Evolutionary conservation across 1,139 yeast species (phyloP), one percentile per base, ranked within the genome.

Genomic region (Geotrichum reessii): DNA sequence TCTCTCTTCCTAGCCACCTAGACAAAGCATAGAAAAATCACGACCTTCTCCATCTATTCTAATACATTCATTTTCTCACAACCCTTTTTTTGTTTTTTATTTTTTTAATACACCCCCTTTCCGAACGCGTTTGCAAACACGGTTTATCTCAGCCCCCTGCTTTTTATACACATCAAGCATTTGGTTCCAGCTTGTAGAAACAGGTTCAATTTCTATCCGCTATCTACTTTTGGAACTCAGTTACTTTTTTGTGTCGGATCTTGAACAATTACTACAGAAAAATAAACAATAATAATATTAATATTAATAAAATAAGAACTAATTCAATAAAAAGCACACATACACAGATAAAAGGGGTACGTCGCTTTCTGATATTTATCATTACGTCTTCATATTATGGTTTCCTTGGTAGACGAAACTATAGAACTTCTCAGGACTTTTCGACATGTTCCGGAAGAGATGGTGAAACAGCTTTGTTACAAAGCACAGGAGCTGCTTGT

Each of bases 401-500:
- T 56, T 47, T 59, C 62, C 17, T 52, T 68, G 47, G 71, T 70
- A 37, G 73, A 70, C 61, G 67, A 70, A 60, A 67, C 71, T 74
- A 85, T 87, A 59, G 85, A 80, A 59, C 77, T 78, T 64, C 76
- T 87, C 63, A 76, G 81, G 60, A 80, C 84, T 65, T 91, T 97
- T 73, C 87, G 88, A 71, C 93, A 91, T 51, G 81, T 92, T 56
- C 82, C 89, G 12, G 98, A 93, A 71, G 81, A 81, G 33, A 87
- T 88, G 60, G 95, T 93, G 50, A 85, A 86, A 66, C 83, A 83
- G 65, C 76, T 93, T 60, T 93, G 99, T 71, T 81, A 82, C 63
- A 86, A 87, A 81, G 96, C 96, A 2, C 89, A 90, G 66, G 98
- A 93, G 65, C 83, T 93, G 48, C 79, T 93, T 64, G 88, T 92